These are phyloP conservation scores for Coccomyxa sp. DNA, from an alignment of 139 green algal genomes.

Conservation along the genomic window DNA sequence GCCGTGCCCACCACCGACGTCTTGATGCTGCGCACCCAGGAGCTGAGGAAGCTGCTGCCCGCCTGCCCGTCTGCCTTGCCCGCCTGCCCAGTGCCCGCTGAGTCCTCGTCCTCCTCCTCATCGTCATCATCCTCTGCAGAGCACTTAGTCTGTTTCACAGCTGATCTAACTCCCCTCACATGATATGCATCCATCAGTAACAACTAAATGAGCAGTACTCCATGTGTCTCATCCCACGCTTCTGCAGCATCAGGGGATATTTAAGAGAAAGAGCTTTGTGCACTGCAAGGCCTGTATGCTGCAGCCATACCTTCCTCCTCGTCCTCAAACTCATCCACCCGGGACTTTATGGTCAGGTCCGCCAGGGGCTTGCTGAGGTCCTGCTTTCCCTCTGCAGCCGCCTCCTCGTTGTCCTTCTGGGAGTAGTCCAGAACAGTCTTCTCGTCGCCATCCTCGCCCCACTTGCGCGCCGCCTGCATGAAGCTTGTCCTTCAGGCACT, in stretches of 20 bases:
- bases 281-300: no score
- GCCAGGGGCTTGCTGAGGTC: not conserved
- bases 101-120: conserved; percentile 41
- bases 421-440: conserved; percentile 35
- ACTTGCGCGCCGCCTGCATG: conserved; percentile 32
- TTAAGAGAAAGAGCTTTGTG: no score
- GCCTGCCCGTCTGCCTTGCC: not conserved
- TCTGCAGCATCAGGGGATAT: no score
- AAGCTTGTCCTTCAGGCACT: no score
- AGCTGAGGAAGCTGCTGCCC: conserved; percentile 60
- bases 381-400: no score
- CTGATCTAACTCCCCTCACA: no score
- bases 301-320: conserved; percentile 15
- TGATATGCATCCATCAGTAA: no score
- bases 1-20: conserved; percentile 75
- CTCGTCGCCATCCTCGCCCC: conserved; percentile 8
- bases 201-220: no score
- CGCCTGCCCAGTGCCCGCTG: not conserved
- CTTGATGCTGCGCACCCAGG: conserved; percentile 65
- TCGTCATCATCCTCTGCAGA: conserved; percentile 42
- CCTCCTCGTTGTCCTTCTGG: conserved; percentile 1
- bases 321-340: conserved; percentile 49
- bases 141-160: no score
- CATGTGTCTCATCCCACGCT: no score
- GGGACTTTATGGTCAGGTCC: conserved; percentile 15